These are phyloP conservation scores for Pelargonium nanum DNA, from an alignment of 345 rosid genomes.

Conservation along the genomic window DNA sequence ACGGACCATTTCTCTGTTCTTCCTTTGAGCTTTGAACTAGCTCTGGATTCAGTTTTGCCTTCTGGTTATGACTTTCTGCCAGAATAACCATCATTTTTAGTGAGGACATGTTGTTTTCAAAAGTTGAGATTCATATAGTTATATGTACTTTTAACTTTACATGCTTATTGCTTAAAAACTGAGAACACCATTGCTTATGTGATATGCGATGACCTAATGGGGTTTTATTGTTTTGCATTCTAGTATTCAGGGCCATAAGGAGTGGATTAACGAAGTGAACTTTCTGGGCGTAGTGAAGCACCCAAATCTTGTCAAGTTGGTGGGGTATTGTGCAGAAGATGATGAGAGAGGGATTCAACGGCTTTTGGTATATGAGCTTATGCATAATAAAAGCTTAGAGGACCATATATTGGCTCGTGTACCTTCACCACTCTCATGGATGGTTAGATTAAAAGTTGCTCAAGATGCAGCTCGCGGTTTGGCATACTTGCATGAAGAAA, in stretches of 20 bases:
- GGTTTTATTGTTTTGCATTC: conserved; percentile 30
- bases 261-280: conserved; percentile 95
- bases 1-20: no score
- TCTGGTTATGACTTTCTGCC: no score
- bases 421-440: conserved; percentile 52
- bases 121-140: no score
- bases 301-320: conserved; percentile 83
- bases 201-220: conserved; percentile 15
- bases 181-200: background rate
- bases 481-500: conserved; percentile 91
- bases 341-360: conserved; percentile 91
- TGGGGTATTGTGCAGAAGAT: conserved; percentile 90
- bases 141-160: no score
- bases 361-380: conserved; percentile 79
- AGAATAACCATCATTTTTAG: background rate
- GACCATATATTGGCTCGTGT: conserved; percentile 59
- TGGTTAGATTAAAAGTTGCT: conserved; percentile 61
- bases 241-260: conserved; percentile 94
- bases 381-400: conserved; percentile 84
- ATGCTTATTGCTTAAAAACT: background rate
- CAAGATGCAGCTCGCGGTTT: conserved; percentile 91
- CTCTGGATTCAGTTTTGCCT: background rate
- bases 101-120: background rate
- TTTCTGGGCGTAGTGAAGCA: conserved; percentile 86
- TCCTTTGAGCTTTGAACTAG: no score